Evolutionary conservation across 2,329 filamentous ascomycete species (phyloP).

Genomic region (Epichloe sp.): DNA sequence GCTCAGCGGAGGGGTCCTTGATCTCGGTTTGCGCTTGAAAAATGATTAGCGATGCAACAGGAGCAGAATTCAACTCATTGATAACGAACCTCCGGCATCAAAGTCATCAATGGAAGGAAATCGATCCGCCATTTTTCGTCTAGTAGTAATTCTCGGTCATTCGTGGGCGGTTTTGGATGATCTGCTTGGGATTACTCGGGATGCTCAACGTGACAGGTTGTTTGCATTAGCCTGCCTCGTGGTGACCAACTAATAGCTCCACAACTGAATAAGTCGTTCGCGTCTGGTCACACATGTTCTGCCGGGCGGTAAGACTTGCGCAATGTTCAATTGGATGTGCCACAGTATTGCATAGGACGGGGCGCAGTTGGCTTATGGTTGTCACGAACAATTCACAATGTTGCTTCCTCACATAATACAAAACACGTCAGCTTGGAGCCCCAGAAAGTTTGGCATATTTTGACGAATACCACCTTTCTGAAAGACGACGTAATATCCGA

Average conservation of each 20-base stretch:
- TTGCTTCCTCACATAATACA: not conserved
- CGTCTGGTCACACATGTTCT: slow-evolving; percentile 12
- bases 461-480: not conserved
- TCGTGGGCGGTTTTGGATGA: not conserved
- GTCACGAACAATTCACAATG: not conserved
- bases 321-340: not conserved
- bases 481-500: not conserved
- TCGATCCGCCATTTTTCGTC: slow-evolving; percentile 54
- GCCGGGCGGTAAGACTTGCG: slow-evolving; percentile 21
- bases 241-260: not conserved
- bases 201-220: not conserved
- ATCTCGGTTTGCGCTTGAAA: slow-evolving; percentile 53
- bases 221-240: not conserved
- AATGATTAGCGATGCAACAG: slow-evolving; percentile 2
- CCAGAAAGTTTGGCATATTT: not conserved
- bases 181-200: not conserved
- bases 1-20: slow-evolving; percentile 41
- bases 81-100: slow-evolving; percentile 45
- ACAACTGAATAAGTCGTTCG: slow-evolving; percentile 6
- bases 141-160: slow-evolving; percentile 9
- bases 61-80: slow-evolving; percentile 10
- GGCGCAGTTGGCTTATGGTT: not conserved
- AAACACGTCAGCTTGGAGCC: not conserved
- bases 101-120: slow-evolving; percentile 73
- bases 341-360: slow-evolving; percentile 6